Percentiles rank a stretch among this genome's conserved stretches.
phyloP scores from a whole-genome alignment of 1,139 yeast genomes.

The Ogataea hybrid region DNA sequence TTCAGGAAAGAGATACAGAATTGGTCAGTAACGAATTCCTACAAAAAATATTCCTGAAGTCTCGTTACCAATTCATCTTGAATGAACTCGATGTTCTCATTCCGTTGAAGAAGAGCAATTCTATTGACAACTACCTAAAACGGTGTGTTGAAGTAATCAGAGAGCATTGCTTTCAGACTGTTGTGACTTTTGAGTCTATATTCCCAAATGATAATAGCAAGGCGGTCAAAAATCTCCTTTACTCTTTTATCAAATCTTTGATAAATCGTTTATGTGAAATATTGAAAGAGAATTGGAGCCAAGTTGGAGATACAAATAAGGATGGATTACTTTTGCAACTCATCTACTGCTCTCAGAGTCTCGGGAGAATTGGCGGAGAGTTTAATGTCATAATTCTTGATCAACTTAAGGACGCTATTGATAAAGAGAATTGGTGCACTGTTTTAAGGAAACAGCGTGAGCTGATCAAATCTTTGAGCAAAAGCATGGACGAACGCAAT shows the following conservation, averaged over 20 bases:
- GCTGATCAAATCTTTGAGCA: conserved; percentile 24
- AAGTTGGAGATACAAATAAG: conserved; percentile 41
- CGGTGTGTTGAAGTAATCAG: conserved; percentile 79
- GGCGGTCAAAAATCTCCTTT: conserved; percentile 32
- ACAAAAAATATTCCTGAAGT: conserved; percentile 50
- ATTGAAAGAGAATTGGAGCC: conserved; percentile 37
- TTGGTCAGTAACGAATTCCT: conserved; percentile 29
- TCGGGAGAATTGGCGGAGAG: conserved; percentile 68
- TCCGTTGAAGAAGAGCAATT: conserved; percentile 45
- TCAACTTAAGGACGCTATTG: conserved; percentile 33
- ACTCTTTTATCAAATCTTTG: conserved; percentile 42
- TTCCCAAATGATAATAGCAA: conserved; percentile 39
- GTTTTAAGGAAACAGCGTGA: conserved; percentile 30
- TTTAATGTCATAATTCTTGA: conserved; percentile 49
- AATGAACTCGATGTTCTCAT: conserved; percentile 55
- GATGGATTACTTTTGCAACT: conserved; percentile 70
- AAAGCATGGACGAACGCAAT: conserved; percentile 11
- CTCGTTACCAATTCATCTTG: conserved; percentile 57
- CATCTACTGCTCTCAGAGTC: conserved; percentile 72
- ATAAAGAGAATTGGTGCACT: conserved; percentile 29
- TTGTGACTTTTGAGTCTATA: conserved; percentile 63
- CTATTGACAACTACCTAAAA: conserved; percentile 67
- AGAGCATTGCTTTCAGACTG: conserved; percentile 74
- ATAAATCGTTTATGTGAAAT: conserved; percentile 35
- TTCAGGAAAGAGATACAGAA: conserved; percentile 1